Conservation (phyloP, 1,139 yeast species). For the Yamadazyma diddensiae region DNA sequence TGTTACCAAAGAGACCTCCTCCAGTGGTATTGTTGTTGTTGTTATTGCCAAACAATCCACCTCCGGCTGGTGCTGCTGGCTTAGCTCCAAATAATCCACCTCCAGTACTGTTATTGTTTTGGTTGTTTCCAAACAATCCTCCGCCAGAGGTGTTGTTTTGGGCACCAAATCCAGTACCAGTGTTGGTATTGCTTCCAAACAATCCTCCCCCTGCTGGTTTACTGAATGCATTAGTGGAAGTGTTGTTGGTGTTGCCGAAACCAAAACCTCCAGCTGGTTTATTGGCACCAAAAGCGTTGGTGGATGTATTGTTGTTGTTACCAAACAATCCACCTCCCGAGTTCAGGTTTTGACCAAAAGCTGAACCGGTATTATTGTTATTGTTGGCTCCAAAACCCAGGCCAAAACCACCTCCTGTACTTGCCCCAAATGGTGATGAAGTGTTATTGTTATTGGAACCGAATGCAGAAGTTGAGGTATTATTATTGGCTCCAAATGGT, state of each 20-base stretch:
- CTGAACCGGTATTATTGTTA: constrained; percentile 2
- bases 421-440: constrained; percentile 28
- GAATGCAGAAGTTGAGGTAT: constrained; percentile 4
- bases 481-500: constrained; percentile 26
- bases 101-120: constrained; percentile 11
- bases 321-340: constrained; percentile 19
- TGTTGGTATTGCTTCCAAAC: constrained; percentile 24
- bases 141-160: constrained; percentile 14
- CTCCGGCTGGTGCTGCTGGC: constrained; percentile 11
- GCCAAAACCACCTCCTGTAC: constrained; percentile 23
- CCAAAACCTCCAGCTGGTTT: constrained; percentile 17
- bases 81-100: constrained; percentile 24
- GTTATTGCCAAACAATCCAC: constrained; percentile 18
- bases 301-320: constrained; percentile 6
- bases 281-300: constrained; percentile 15
- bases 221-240: constrained; percentile 15
- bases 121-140: constrained; percentile 20
- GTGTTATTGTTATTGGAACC: constrained; percentile 5
- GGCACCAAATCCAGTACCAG: constrained; percentile 16
- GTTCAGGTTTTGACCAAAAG: constrained; percentile 9
- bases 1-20: constrained; percentile 22
- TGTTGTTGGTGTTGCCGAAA: constrained; percentile 22
- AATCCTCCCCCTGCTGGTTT: constrained; percentile 17
- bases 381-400: constrained; percentile 16
- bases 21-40: constrained; percentile 9